Evolutionary conservation across 306 rosid species (phyloP).

Genomic region (Luffa aegyptiaca): DNA sequence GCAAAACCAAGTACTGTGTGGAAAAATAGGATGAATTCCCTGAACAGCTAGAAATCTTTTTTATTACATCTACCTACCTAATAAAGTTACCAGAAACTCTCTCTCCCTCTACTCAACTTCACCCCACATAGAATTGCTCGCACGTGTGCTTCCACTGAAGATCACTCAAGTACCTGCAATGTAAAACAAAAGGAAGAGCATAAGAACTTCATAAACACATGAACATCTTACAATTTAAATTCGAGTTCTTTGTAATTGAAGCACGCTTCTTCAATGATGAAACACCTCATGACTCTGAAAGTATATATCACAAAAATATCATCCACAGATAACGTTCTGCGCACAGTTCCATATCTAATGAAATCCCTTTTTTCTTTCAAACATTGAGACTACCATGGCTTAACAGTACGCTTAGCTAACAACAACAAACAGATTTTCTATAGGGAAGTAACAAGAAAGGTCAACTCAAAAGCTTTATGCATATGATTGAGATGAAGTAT

Average conservation of each 20-base stretch:
- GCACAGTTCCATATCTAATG: background rate
- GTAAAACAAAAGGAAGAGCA: constrained; percentile 14
- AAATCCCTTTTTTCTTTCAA: background rate
- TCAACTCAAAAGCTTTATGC: background rate
- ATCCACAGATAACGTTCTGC: background rate
- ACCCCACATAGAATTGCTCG: background rate
- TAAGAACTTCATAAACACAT: background rate
- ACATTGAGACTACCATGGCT: background rate
- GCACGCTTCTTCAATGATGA: background rate
- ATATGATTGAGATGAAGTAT: background rate
- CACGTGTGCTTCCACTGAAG: constrained; percentile 26
- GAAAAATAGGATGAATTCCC: constrained; percentile 2
- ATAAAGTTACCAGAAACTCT: background rate
- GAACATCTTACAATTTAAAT: background rate
- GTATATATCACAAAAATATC: background rate
- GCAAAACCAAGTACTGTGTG: background rate
- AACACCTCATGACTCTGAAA: background rate
- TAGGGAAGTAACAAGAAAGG: background rate
- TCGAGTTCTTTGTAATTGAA: background rate
- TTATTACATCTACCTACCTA: constrained; percentile 1
- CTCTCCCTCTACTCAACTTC: constrained; percentile 1
- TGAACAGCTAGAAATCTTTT: background rate
- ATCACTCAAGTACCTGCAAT: constrained; percentile 71
- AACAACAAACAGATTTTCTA: background rate
- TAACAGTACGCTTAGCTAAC: background rate